These are phyloP conservation scores for Globisporangium nodosum DNA, from an alignment of 352 stramenopile genomes.

Conservation along the genomic window DNA sequence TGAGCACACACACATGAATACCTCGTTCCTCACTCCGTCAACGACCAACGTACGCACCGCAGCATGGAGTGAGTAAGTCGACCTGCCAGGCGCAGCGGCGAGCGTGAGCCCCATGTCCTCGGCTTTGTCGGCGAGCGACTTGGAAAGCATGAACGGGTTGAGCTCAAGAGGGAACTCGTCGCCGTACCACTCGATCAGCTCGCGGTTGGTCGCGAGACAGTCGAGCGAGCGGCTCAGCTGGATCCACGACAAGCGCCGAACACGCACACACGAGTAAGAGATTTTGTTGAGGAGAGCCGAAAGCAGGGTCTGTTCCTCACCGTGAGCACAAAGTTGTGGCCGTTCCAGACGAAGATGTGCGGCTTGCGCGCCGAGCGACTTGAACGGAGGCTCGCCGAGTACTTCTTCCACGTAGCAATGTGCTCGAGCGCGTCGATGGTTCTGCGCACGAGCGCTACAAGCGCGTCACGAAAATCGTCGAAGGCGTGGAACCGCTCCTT, in stretches of 20 bases:
- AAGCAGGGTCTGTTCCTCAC: conserved; percentile 7
- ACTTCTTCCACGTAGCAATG: conserved; percentile 30
- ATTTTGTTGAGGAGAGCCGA: not conserved
- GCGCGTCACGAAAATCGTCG: conserved; percentile 28
- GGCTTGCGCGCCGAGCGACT: not conserved
- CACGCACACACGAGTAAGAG: not conserved
- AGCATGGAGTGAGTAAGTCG: conserved; percentile 22
- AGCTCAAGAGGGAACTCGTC: conserved; percentile 65
- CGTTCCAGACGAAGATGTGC: conserved; percentile 50
- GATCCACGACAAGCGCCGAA: not conserved
- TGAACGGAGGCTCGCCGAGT: not conserved
- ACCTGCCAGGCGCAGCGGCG: not conserved
- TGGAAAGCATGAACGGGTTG: conserved; percentile 58
- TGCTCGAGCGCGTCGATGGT: conserved; percentile 31
- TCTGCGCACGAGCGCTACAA: conserved; percentile 24
- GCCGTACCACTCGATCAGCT: conserved; percentile 61
- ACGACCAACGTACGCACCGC: conserved; percentile 18
- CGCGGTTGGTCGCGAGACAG: conserved; percentile 23
- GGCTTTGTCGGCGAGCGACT: conserved; percentile 43
- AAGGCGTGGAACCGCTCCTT: conserved; percentile 61
- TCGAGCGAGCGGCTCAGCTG: conserved; percentile 52
- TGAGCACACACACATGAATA: not conserved
- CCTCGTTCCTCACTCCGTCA: not conserved
- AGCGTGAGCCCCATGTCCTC: conserved; percentile 27
- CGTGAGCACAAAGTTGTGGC: conserved; percentile 33